Base-by-base conservation (phyloP, 345 rosid species). In the Citrus mangshanensis region DNA sequence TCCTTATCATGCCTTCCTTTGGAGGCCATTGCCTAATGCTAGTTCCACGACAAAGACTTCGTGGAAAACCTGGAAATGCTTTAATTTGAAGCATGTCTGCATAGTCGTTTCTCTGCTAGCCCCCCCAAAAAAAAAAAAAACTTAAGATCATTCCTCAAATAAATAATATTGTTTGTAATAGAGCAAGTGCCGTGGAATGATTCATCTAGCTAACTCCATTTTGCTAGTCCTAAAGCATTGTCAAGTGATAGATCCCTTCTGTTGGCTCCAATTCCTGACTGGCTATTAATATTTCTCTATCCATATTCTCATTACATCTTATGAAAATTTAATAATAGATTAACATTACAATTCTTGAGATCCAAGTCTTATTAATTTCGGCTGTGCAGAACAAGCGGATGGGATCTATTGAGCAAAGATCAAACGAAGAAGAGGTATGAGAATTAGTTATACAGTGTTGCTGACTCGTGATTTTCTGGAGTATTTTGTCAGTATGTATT, bases 401-500 rank as follows among this genome's bases (percentile, higher is more conserved):
- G 78, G 89, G 76, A 73, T 80, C 80, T 34, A 74, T 75, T 69
- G 92, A 82, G 82, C 85, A 84, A 86, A 87, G 83, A 78, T 55
- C 83, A 70, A 82, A 81, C 74, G 82, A 72, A 81, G 91, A 91
- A 65, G 92, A 87, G 85, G 95, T 94, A 88, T 28, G 67, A 24
- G 32, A 58, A 35, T 84, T 73, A 42, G 13, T 54, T 42, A 42
- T 61, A 4, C 16, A 27, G 6, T 68, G 34, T 74, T 70, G 4
- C n/a, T 30, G 49, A 55, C 71, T 74, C 25, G 10, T 68, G 55
- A 58, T 63, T 55, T 62, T 75, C 10, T 18, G 66, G 42, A 35
- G 21, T 74, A 6, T 60, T 32, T 66, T 58, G 30, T 32, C 40
- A 6, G 30, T 68, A 18, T 46, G 9, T 68, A 12, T 55, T 21